Percentiles rank a stretch among this genome's conserved stretches.
Conservation (phyloP, 2,329 filamentous ascomycete genomes). For the Fusarium musae region DNA sequence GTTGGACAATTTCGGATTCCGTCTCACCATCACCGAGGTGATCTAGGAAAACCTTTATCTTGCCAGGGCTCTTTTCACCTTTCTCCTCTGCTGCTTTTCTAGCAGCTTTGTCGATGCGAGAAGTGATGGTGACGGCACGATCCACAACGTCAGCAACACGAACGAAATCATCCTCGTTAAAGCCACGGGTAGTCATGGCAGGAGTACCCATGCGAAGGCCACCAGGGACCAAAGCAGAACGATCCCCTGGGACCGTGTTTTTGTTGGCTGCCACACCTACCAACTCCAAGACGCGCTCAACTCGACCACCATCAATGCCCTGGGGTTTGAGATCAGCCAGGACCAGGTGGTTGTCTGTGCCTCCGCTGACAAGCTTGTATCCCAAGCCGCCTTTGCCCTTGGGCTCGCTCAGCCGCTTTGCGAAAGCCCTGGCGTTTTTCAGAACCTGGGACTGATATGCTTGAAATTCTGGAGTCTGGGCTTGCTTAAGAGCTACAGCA, state of each 20-base stretch:
- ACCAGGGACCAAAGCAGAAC: slow-evolving; percentile 90
- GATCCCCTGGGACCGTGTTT: slow-evolving; percentile 97
- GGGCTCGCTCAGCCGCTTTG: slow-evolving; percentile 69
- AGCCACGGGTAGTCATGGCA: slow-evolving; percentile 97
- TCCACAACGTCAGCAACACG: slow-evolving; percentile 88
- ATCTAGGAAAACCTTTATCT: slow-evolving; percentile 74
- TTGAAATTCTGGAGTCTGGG: slow-evolving; percentile 88
- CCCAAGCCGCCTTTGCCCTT: slow-evolving; percentile 82
- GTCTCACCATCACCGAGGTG: slow-evolving; percentile 74
- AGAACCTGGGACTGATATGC: slow-evolving; percentile 92
- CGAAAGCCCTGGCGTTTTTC: slow-evolving; percentile 89
- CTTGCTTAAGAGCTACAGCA: slow-evolving; percentile 93
- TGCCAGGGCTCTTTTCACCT: slow-evolving; percentile 72
- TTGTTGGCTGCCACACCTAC: slow-evolving; percentile 99
- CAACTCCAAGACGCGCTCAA: slow-evolving; percentile 89
- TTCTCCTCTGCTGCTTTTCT: slow-evolving; percentile 75
- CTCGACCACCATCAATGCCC: slow-evolving; percentile 85
- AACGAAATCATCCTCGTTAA: slow-evolving; percentile 87
- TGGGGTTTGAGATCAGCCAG: slow-evolving; percentile 91
- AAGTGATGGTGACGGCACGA: slow-evolving; percentile 81
- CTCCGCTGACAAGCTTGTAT: slow-evolving; percentile 91
- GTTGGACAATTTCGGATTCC: slow-evolving; percentile 76
- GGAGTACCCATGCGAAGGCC: slow-evolving; percentile 95
- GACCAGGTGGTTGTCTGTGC: slow-evolving; percentile 97
- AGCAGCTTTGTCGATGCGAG: slow-evolving; percentile 78